phyloP scores from a whole-genome alignment of 768 basidiomycete species.

The Tulasnella sp. region DNA sequence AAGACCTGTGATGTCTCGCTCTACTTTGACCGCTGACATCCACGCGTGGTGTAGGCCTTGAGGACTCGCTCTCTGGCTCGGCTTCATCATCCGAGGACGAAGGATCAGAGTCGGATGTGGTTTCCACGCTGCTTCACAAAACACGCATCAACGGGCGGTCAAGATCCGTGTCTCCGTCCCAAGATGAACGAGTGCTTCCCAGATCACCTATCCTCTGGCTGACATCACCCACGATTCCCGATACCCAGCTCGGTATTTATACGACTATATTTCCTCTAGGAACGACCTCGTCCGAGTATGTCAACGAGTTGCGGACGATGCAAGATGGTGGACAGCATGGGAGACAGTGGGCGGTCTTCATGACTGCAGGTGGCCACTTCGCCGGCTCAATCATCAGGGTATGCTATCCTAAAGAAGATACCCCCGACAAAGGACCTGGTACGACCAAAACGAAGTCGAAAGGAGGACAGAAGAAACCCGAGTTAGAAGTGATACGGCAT shows the following conservation, averaged over 20 bases:
- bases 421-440: conserved; percentile 26
- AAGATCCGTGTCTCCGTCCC: conserved; percentile 38
- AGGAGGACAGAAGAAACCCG: conserved; percentile 55
- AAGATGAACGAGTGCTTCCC: conserved; percentile 31
- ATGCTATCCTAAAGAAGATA: conserved; percentile 41
- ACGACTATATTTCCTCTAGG: conserved; percentile 54
- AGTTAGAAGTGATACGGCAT: conserved; percentile 71
- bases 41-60: conserved; percentile 40
- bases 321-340: conserved; percentile 46
- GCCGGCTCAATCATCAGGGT: conserved; percentile 82
- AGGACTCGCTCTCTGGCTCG: conserved; percentile 88
- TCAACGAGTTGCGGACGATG: conserved; percentile 54
- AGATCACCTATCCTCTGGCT: conserved; percentile 82
- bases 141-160: conserved; percentile 35
- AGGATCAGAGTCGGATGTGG: conserved; percentile 41
- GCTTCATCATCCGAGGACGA: conserved; percentile 46
- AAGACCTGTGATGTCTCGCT: conserved; percentile 7
- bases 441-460: conserved; percentile 42
- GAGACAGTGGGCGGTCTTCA: conserved; percentile 86
- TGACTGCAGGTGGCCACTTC: conserved; percentile 97
- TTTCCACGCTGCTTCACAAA: conserved; percentile 56
- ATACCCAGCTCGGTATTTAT: conserved; percentile 85
- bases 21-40: background rate
- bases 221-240: conserved; percentile 58
- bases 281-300: conserved; percentile 36